These are phyloP conservation scores for Wickerhamomyces chambardii DNA, from an alignment of 805 yeast genomes.

Conservation along the genomic window DNA sequence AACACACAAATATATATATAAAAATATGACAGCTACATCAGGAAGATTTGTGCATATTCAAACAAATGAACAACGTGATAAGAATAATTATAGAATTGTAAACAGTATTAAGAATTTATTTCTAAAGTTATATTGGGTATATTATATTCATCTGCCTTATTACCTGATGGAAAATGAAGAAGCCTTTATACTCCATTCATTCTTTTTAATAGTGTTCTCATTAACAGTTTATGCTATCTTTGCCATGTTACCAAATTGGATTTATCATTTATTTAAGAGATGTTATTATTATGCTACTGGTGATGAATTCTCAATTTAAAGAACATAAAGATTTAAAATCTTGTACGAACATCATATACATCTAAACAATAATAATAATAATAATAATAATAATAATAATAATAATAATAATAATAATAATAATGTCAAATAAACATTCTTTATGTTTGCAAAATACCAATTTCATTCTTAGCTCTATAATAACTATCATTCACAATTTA, in stretches of 20 bases:
- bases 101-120: constrained; percentile 19
- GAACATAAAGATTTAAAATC: too few relatives aligned
- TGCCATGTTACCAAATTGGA: constrained; percentile 18
- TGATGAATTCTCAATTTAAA: constrained; percentile 14
- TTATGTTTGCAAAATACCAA: too few relatives aligned
- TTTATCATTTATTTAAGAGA: constrained; percentile 16
- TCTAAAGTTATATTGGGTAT: constrained; percentile 31
- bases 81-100: constrained; percentile 13
- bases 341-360: too few relatives aligned
- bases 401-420: too few relatives aligned
- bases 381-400: too few relatives aligned
- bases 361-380: too few relatives aligned
- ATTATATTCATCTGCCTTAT: constrained; percentile 34
- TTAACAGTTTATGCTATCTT: constrained; percentile 29
- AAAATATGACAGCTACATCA: neutral
- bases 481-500: too few relatives aligned
- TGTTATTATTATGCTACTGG: constrained; percentile 23
- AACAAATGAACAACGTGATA: constrained; percentile 18
- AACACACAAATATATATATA: neutral
- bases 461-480: too few relatives aligned
- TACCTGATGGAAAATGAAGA: constrained; percentile 33
- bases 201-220: constrained; percentile 26
- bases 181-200: constrained; percentile 28
- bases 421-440: too few relatives aligned
- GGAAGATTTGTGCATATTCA: constrained; percentile 20